Base-by-base conservation (phyloP, 2,329 filamentous ascomycete genomes). In the Apiospora hydei region DNA sequence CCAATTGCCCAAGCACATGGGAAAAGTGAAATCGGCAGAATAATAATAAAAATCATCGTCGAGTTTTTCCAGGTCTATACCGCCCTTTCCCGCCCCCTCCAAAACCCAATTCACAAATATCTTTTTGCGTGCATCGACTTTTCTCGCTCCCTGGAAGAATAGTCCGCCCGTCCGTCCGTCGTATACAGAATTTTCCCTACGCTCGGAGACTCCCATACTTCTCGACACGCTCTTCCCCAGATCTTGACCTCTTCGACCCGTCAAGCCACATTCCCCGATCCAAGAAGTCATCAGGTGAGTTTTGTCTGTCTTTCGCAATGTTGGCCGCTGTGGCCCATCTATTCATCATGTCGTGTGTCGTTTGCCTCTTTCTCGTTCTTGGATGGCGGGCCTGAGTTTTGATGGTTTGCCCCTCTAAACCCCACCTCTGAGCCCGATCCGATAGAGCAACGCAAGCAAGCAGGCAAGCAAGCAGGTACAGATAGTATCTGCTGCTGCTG, bases 81-180 rank as follows among this genome's bases (percentile, higher is more conserved):
- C 57, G 57, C 57, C 57, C 57, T 64, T 64, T 41, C 57, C 34
- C 34, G 57, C 34, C 57, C 57, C 57, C 34, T 57, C 57, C 57
- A 64, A 64, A 64, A 64, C 57, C 57, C 57, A 64, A 64, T 64
- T 64, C 57, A 64, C 57, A 64, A 64, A 64, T 64, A 64, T 64
- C 57, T 64, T 64, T 64, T 64, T 64, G 57, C 57, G 49, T 13
- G 49, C 49, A 51, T 51, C 49, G 49, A 51, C 49, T 26, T 26
- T 51, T 51, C 49, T 26, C 49, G 13, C 49, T 24, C 11, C 57
- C 57, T 41, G 57, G 57, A 64, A 64, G 34, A 64, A 38, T 64
- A 64, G 57, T 64, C 57, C 21, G 57, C 41, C 57, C 57, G 57
- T 41, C 57, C 34, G 57, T 38, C 53, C 53, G 53, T 64, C 57